Base-by-base conservation (phyloP, 495 filamentous ascomycete species). In the Penicillium canariense region DNA sequence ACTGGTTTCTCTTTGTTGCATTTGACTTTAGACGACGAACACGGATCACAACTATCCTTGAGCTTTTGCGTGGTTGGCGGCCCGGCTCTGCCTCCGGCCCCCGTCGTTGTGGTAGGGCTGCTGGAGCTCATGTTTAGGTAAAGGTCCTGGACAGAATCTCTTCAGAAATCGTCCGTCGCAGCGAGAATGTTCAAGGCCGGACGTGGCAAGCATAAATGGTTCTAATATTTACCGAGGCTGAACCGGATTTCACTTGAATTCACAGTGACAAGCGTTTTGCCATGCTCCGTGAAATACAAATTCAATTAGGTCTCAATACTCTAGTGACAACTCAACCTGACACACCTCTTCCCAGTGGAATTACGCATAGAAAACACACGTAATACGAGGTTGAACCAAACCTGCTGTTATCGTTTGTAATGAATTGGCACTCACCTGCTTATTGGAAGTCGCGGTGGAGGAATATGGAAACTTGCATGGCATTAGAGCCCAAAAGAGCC, bases 31-130 rank as follows among this genome's bases (percentile, higher is more conserved):
- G 70, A 71, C 5, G 56, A 48, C 11, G 70, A 68, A 50, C 73
- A 75, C 23, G 48, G 61, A 48, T 75, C 72, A 38, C 72, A 75
- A 38, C 65, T 68, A 30, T 68, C 65, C 54, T 71, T 71, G 15
- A 73, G 52, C 52, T 69, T 70, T 32, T 44, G 46, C 17, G 20
- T 18, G 26, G 46, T 8, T 23, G 31, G 23, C 22, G 20, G 20
- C 4, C 20, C 47, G 6, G 14, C 11, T 11, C 18, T 38, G 14
- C 32, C 30, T 15, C 18, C 18, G n/a, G 45, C 1, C 20, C 22
- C 32, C 5, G 47, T 25, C 12, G 18, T 38, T 25, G 14, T 9
- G 15, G 47, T 38, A 3, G 22, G 6, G 22, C 15, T 38, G 12
- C 12, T n/a, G 9, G 31, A 20, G 23, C 31, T 38, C 47, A 50